Conservation (phyloP, 345 rosid genomes). For the Lepidium sativum region DNA sequence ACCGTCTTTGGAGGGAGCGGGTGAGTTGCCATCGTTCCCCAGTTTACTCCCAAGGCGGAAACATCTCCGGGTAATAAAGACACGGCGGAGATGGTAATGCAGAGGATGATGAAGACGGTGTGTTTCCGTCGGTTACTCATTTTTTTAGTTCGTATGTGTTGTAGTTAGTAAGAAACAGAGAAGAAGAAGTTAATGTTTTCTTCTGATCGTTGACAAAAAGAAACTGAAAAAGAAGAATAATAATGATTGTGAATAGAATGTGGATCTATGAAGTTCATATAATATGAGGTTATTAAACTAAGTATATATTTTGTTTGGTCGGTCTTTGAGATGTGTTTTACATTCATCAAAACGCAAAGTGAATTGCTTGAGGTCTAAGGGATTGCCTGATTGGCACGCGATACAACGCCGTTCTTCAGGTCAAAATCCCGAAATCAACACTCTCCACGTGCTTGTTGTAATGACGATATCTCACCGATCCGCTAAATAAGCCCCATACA, state of each 20-base stretch:
- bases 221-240: too few species aligned
- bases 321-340: slow-evolving; percentile 10
- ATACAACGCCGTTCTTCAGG: slow-evolving; percentile 3
- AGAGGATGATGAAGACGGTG: neutral
- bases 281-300: neutral
- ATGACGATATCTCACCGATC: slow-evolving; percentile 6
- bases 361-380: slow-evolving; percentile 17
- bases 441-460: slow-evolving; percentile 16
- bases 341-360: neutral
- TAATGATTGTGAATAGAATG: slow-evolving; percentile 5
- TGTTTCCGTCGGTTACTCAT: slow-evolving; percentile 5
- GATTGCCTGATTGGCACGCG: slow-evolving; percentile 2
- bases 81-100: neutral
- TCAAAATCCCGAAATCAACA: neutral
- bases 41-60: slow-evolving; percentile 60
- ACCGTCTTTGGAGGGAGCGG: slow-evolving; percentile 57
- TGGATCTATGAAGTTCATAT: neutral
- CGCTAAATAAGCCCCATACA: neutral
- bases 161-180: neutral
- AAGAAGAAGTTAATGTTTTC: neutral
- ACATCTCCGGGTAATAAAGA: neutral
- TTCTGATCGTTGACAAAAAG: too few species aligned
- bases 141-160: neutral
- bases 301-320: slow-evolving; percentile 1
- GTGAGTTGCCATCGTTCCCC: slow-evolving; percentile 82